A percentile compares a stretch with the other conserved stretches of the same genome.
Conservation (phyloP, 768 basidiomycete species). For the Xerocomellus intermedius region DNA sequence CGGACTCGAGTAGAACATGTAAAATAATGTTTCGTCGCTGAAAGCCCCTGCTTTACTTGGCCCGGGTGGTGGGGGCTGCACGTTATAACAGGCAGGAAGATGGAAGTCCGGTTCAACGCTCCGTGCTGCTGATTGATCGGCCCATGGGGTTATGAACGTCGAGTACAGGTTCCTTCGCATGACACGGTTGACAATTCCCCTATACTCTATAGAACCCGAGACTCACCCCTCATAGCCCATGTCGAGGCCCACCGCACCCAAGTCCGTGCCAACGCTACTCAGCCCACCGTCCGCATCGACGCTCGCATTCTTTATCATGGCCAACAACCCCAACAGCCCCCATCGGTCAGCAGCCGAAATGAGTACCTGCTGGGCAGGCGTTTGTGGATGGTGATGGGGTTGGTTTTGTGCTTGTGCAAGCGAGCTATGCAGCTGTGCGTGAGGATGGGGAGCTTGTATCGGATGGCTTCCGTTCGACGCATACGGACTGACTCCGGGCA, state of each 20-base stretch:
- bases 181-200: conserved; percentile 20
- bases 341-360: conserved; percentile 93
- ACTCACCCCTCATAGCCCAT: conserved; percentile 81
- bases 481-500: conserved; percentile 36
- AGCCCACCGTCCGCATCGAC: conserved; percentile 77
- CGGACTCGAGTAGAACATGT: conserved; percentile 96
- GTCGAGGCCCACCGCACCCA: conserved; percentile 90
- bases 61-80: conserved; percentile 82
- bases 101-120: conserved; percentile 91
- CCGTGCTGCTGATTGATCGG: conserved; percentile 82
- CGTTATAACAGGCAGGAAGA: conserved; percentile 89
- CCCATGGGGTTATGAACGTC: conserved; percentile 96
- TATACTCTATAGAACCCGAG: conserved; percentile 20
- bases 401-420: conserved; percentile 32
- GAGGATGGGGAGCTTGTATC: conserved; percentile 32
- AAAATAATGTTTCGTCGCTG: conserved; percentile 95
- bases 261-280: conserved; percentile 84
- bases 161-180: conserved; percentile 71
- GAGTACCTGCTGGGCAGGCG: conserved; percentile 91
- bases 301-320: conserved; percentile 79
- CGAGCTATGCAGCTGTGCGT: conserved; percentile 34
- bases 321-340: conserved; percentile 84
- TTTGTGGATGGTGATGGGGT: conserved; percentile 64
- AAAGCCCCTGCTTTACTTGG: conserved; percentile 79
- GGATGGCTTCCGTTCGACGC: conserved; percentile 38